phyloP scores from a whole-genome alignment of 345 rosid genomes.

The Dipteronia sinensis region DNA sequence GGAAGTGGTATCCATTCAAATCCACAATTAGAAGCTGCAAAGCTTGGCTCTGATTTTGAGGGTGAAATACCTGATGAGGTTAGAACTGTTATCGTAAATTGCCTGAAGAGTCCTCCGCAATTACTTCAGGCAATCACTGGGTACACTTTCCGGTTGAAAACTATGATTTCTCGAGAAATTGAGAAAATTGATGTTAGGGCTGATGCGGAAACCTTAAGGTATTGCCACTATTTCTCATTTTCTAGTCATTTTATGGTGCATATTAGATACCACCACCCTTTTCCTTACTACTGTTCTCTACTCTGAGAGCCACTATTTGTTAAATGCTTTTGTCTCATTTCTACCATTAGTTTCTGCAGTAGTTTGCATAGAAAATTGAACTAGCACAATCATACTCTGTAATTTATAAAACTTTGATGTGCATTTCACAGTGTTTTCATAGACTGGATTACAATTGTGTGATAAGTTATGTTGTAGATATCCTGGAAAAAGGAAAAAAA shows the following conservation, averaged over 20 bases:
- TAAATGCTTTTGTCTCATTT: constrained; percentile 1
- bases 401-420: not conserved
- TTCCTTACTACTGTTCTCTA: not conserved
- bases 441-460: not conserved
- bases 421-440: not conserved
- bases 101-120: constrained; percentile 75
- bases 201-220: constrained; percentile 89
- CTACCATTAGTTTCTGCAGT: not conserved
- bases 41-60: constrained; percentile 80
- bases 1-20: constrained; percentile 78
- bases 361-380: not conserved
- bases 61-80: constrained; percentile 82
- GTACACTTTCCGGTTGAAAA: constrained; percentile 64
- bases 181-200: constrained; percentile 89
- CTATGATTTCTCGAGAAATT: constrained; percentile 72
- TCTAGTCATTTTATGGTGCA: constrained; percentile 15
- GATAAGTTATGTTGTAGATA: not conserved
- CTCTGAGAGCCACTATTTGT: not conserved
- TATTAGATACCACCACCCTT: not conserved
- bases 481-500: not conserved
- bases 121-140: constrained; percentile 78
- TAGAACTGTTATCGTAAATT: constrained; percentile 56
- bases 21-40: constrained; percentile 75
- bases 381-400: not conserved
- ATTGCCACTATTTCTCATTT: constrained; percentile 12